Evolutionary conservation across 495 filamentous ascomycete species (phyloP).

Genomic region (Penicillium fimorum): DNA sequence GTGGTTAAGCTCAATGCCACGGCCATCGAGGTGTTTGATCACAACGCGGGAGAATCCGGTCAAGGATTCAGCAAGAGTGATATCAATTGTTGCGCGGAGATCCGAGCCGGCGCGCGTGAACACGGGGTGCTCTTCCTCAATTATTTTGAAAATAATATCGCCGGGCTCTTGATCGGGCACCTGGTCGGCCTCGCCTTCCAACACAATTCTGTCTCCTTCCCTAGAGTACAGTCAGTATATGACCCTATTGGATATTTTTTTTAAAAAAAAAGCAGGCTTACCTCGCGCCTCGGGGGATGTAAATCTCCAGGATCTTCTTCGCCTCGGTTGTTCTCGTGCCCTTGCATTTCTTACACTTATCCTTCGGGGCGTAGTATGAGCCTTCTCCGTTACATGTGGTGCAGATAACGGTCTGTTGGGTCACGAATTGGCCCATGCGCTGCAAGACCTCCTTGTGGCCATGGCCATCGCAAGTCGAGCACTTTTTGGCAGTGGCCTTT

Average conservation of each 20-base stretch:
- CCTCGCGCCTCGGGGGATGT: conserved; percentile 86
- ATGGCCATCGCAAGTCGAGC: conserved; percentile 75
- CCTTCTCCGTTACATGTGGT: conserved; percentile 78
- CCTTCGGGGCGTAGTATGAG: conserved; percentile 85
- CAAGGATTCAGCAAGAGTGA: conserved; percentile 81
- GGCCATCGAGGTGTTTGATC: conserved; percentile 87
- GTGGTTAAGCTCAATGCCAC: conserved; percentile 80
- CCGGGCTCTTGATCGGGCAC: conserved; percentile 86
- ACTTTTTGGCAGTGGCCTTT: conserved; percentile 81
- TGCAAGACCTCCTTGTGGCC: conserved; percentile 71
- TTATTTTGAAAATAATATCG: conserved; percentile 84
- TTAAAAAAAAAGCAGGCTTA: conserved; percentile 24
- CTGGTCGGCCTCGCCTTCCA: conserved; percentile 95
- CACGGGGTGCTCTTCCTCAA: conserved; percentile 74
- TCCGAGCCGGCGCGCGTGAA: conserved; percentile 84
- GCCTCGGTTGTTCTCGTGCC: conserved; percentile 75
- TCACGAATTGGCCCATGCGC: conserved; percentile 77
- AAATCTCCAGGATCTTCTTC: conserved; percentile 92
- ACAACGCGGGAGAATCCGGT: conserved; percentile 89
- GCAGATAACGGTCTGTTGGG: conserved; percentile 70
- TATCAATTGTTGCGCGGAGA: conserved; percentile 71
- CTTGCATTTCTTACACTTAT: conserved; percentile 98
- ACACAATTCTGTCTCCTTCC: conserved; percentile 83
- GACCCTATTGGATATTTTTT: not conserved
- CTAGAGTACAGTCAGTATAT: conserved; percentile 33